Evolutionary conservation across 495 filamentous ascomycete species (phyloP), one percentile per base, ranked within the genome.

Genomic region (Penicillium atrosanguineum): DNA sequence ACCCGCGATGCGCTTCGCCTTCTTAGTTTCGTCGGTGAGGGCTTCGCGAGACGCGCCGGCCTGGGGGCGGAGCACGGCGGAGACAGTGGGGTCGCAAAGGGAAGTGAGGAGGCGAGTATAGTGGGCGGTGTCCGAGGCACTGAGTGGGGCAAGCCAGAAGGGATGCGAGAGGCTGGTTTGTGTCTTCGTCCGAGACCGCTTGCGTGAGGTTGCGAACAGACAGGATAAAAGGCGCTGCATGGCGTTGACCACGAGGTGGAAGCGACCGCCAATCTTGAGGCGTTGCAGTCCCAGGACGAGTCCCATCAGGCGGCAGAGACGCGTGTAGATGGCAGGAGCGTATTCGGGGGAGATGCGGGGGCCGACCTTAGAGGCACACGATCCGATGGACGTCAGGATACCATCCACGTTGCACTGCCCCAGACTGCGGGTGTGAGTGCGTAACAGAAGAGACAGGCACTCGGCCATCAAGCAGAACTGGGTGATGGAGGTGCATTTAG

Each of bases 21-120:
- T 85, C 57, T 89, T 87, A 7, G 86, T 87, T 50, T 89, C 84
- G 50, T 91, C 90, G 46, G 83, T 86, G 15, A 96, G 78, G 12
- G 69, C 70, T 23, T 73, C 67, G 46, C 69, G 65, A n/a, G 68
- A 63, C 6, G 57, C 55, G 18, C 64, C 61, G 9, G 68, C 58
- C 41, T 69, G 75, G 1, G 75, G 67, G 14, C 79, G 74, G 6
- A 84, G 73, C 1, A 91, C 85, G 5, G 87, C 87, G 0, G 85
- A 90, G 15, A 82, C 81, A 14, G 85, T 87, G 14, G 91, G 91
- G 48, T 92, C 87, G 67, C 87, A 91, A 48, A 95, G 79, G 4
- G 87, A 78, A 6, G 84, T 87, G 28, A 96, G 73, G 23, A 95
- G 78, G 6, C 89, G 83, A 7, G 87, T 76, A 66, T 85, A 90